A percentile compares a stretch with the other conserved stretches of the same genome.
Conservation (phyloP, 495 filamentous ascomycete species). For the Penicillium malachiteum region DNA sequence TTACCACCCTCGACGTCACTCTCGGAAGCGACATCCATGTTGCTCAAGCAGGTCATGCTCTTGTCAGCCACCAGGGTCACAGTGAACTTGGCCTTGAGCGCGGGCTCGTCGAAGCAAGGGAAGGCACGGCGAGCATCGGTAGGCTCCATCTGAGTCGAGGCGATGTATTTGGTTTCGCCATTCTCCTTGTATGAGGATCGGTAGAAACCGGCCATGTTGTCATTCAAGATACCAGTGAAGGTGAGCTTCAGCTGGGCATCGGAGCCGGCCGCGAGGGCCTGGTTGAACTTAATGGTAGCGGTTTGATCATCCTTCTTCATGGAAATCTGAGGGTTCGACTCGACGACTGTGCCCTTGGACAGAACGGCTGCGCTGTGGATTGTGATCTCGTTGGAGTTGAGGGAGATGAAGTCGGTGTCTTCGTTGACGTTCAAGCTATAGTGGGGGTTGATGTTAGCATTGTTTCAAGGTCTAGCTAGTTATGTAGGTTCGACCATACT, state of each 20-base stretch:
- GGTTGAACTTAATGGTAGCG: slow-evolving; percentile 58
- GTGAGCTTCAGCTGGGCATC: slow-evolving; percentile 59
- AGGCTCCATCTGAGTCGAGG: slow-evolving; percentile 66
- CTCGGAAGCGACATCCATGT: slow-evolving; percentile 65
- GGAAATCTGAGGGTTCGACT: slow-evolving; percentile 51
- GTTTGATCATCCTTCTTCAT: slow-evolving; percentile 60
- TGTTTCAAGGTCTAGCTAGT: not conserved
- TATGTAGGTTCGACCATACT: slow-evolving; percentile 41
- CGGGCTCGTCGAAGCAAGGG: slow-evolving; percentile 71
- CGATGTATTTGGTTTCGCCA: slow-evolving; percentile 59
- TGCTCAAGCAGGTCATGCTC: slow-evolving; percentile 62
- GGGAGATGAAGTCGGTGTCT: slow-evolving; percentile 78
- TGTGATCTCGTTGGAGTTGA: slow-evolving; percentile 85
- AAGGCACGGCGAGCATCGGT: slow-evolving; percentile 65
- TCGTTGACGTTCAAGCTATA: slow-evolving; percentile 74
- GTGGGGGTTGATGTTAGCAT: slow-evolving; percentile 6
- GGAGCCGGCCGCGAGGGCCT: slow-evolving; percentile 55
- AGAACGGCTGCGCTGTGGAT: slow-evolving; percentile 72
- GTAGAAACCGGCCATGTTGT: slow-evolving; percentile 70
- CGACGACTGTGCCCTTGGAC: slow-evolving; percentile 44
- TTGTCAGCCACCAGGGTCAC: slow-evolving; percentile 64
- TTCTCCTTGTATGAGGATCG: slow-evolving; percentile 62
- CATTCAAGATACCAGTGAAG: slow-evolving; percentile 63
- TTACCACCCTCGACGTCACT: slow-evolving; percentile 53
- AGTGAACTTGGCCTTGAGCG: slow-evolving; percentile 66